Conservation (phyloP, 257 asterid genomes). For the Mentha longifolia region DNA sequence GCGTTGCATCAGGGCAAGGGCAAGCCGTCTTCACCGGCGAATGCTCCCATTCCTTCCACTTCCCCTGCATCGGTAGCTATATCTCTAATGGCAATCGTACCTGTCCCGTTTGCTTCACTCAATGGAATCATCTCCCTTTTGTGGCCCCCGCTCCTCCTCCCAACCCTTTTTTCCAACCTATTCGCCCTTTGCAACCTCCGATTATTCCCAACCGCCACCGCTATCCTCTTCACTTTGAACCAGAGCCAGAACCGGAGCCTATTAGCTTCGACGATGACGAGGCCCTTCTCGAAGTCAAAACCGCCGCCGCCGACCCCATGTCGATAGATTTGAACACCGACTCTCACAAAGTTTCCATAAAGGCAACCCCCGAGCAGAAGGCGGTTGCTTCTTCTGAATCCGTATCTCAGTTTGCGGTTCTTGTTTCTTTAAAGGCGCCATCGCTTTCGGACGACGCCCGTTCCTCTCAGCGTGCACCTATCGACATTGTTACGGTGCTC, state of each 20-base stretch:
- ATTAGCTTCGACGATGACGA: constrained; percentile 37
- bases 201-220: neutral
- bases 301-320: neutral
- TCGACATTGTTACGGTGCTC: constrained; percentile 47
- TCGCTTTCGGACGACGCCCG: constrained; percentile 25
- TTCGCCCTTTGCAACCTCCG: neutral
- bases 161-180: neutral
- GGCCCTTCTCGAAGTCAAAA: constrained; percentile 16
- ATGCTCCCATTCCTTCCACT: constrained; percentile 47
- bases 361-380: constrained; percentile 33
- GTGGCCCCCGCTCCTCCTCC: no score
- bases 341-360: constrained; percentile 25
- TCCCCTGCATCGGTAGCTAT: constrained; percentile 26
- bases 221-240: neutral
- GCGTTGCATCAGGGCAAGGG: constrained; percentile 29
- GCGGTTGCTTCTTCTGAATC: constrained; percentile 35
- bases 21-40: constrained; percentile 42
- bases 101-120: constrained; percentile 41
- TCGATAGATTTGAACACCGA: neutral
- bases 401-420: constrained; percentile 30
- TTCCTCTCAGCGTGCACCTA: constrained; percentile 38
- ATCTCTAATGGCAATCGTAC: neutral
- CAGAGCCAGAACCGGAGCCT: constrained; percentile 28
- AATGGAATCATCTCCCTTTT: constrained; percentile 26
- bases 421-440: constrained; percentile 40